Base-by-base conservation (phyloP, 2,329 filamentous ascomycete species). In the Claviceps lovelessii region DNA sequence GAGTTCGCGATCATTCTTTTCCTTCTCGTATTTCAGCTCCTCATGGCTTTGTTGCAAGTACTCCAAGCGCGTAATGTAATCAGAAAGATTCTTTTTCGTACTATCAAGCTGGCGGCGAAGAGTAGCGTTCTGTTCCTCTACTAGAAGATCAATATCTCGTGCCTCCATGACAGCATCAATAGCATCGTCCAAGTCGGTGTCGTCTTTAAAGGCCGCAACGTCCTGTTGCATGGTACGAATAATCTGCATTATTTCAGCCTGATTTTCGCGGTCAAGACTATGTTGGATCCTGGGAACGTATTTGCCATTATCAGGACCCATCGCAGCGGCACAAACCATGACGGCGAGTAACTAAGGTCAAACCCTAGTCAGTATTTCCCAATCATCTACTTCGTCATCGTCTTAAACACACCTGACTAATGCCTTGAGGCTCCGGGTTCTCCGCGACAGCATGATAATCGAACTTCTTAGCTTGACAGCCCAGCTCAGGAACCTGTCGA, bases 31-130 rank as follows among this genome's bases (percentile, higher is more conserved):
- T 61, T 85, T 79, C 49, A 86, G 69, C 59, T 82, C 79, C 58
- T 88, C 83, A 58, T 88, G 75, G 52, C 76, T 81, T 58, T 77
- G 74, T 60, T 82, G 76, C 19, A 85, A 69, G 62, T 79, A 74
- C 55, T 82, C 80, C 51, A 84, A 70, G 23, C 80, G 76, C 6
- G 79, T 76, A 55, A 78, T 76, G 58, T 80, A 75, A 63, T 82
- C 77, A 47, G 79, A 80, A 54, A 79, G 73, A 45, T 74, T 74
- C 63, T 81, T 82, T 59, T 73, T 78, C 47, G 78, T 70, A 6
- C 70, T 67, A 17, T 81, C 78, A 39, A 76, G 71, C 60, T 80
- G 73, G 54, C 73, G 71, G 51, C 75, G 71, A 41, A 80, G 67
- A 51, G 72, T 68, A 17, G 74, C 73, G 57, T 79, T 73, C 60